Conservation (phyloP, 495 filamentous ascomycete genomes). For the Aspergillus ellipticus region DNA sequence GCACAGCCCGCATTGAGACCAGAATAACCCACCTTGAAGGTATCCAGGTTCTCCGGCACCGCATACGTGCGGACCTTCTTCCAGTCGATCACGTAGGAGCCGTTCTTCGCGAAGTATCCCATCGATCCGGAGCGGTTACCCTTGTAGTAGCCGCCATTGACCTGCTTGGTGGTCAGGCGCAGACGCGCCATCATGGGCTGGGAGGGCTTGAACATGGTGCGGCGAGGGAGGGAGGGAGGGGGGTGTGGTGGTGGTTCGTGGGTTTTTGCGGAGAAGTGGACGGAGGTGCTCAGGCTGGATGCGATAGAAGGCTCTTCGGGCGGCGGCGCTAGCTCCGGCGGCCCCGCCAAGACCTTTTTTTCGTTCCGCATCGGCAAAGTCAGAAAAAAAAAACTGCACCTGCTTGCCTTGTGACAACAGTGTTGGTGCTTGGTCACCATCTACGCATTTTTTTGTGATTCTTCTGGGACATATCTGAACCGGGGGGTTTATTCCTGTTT, state of each 20-base stretch:
- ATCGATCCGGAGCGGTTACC: slow-evolving; percentile 83
- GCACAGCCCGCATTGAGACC: neutral
- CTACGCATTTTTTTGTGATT: slow-evolving; percentile 1
- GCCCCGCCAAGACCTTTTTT: slow-evolving; percentile 38
- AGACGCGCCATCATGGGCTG: slow-evolving; percentile 60
- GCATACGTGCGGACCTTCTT: slow-evolving; percentile 87
- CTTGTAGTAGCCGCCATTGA: slow-evolving; percentile 95
- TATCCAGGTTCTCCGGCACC: slow-evolving; percentile 60
- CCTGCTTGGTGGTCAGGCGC: slow-evolving; percentile 86
- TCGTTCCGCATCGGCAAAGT: slow-evolving; percentile 16
- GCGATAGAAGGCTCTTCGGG: slow-evolving; percentile 15
- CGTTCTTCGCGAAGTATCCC: slow-evolving; percentile 81
- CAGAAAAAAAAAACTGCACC: slow-evolving; percentile 24
- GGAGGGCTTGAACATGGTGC: slow-evolving; percentile 65
- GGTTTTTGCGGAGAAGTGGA: slow-evolving; percentile 4
- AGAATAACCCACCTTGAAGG: slow-evolving; percentile 61
- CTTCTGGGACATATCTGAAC: neutral
- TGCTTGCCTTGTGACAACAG: slow-evolving; percentile 17
- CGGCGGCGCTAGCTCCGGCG: slow-evolving; percentile 26
- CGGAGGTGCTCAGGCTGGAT: slow-evolving; percentile 4
- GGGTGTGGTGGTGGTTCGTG: neutral
- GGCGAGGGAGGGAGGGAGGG: neutral
- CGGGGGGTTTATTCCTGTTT: neutral
- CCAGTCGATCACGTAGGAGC: slow-evolving; percentile 79
- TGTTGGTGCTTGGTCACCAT: slow-evolving; percentile 5